Conservation (phyloP, 306 rosid species). For the Nissolia schottii region DNA sequence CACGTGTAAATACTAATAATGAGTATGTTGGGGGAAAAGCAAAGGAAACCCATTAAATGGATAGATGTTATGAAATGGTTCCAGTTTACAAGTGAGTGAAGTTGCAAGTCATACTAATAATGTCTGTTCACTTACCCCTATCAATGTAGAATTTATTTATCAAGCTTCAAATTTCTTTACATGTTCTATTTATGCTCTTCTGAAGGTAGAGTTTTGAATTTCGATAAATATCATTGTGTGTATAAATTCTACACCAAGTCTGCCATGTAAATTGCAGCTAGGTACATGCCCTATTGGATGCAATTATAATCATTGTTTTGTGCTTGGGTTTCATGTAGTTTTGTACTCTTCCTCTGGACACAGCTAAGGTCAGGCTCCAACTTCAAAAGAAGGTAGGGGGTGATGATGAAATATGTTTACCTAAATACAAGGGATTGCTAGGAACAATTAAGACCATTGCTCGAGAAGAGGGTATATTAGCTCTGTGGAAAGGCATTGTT, state of each 20-base stretch:
- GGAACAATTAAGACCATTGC: slow-evolving; percentile 78
- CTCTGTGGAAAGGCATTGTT: slow-evolving; percentile 91
- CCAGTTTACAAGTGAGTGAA: background rate
- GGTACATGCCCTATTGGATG: background rate
- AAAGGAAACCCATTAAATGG: background rate
- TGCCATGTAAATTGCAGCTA: background rate
- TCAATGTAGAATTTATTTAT: background rate
- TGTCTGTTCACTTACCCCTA: background rate
- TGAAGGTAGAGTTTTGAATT: background rate
- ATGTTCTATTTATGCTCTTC: background rate
- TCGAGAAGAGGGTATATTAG: slow-evolving; percentile 82
- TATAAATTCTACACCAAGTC: background rate
- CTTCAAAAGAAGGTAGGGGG: slow-evolving; percentile 64
- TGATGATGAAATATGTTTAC: slow-evolving; percentile 43
- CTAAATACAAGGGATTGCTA: slow-evolving; percentile 72
- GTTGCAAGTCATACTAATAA: background rate
- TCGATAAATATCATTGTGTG: background rate
- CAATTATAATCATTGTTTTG: slow-evolving; percentile 16
- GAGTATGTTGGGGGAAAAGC: background rate
- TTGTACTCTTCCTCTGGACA: slow-evolving; percentile 92
- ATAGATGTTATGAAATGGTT: background rate
- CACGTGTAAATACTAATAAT: background rate
- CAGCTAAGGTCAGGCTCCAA: slow-evolving; percentile 97
- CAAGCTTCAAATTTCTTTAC: background rate
- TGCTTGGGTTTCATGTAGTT: slow-evolving; percentile 45